Base-by-base conservation (phyloP, 208 protist species). In the Trypanosoma congolense region DNA sequence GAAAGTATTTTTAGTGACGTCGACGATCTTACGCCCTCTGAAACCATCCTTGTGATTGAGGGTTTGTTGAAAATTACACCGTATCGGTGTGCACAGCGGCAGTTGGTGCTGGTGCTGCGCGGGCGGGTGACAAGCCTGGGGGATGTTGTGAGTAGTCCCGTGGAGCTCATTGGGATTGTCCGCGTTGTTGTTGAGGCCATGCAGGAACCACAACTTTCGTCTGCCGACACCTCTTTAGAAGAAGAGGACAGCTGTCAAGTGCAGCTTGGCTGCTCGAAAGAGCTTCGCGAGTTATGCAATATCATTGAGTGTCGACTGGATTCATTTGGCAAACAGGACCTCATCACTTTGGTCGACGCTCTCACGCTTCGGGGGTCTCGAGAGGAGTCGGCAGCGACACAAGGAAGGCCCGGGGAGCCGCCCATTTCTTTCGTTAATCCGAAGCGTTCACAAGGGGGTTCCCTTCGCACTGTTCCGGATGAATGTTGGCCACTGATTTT, bases 31-130 rank as follows among this genome's bases (percentile, higher is more conserved):
- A 73, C 62, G 1, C 68, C 67, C 4, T 55, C 70, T 2, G 74
- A 86, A 45, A 66, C 45, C 33, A 68, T 86, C 42, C 29, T 86
- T 4, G 78, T 68, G 6, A 76, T 75, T 66, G 78, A 86, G 60
- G 78, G 71, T 10, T 35, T 86, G 35, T 22, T 79, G 38, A 64
- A 61, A 44, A 29, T 86, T 29, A 53, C 56, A 4, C 74, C 71
- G 1, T 80, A 70, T 43, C 38, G 49, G 5, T 65, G 53, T 9
- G 61, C 68, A 5, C 29, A 18, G 22, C 29, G 26, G 25, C 54
- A 65, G 10, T 65, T 85, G n/a, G 43, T 71, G 38, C 52, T 56
- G 12, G 57, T 82, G 56, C 54, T 86, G 45, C 71, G 72, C 42
- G 71, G 56, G 40, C 73, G 78, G 16, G 51, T 61, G 12, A 46